Evolutionary conservation across 192 early-diverging fungal species (phyloP).

Genomic region (Linnemannia schmuckeri): DNA sequence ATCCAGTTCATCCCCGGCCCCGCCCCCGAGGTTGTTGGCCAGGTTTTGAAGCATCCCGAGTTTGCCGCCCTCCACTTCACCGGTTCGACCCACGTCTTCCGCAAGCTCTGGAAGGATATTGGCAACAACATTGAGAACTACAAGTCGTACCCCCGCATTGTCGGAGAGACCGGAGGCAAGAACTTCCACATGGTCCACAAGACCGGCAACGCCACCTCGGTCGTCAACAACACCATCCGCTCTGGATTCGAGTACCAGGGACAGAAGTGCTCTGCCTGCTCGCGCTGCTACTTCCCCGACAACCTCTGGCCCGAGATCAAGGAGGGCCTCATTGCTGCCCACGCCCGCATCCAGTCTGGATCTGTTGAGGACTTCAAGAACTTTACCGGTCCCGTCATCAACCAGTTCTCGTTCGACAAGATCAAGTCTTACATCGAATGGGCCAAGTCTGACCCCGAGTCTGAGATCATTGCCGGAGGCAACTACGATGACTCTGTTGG

Average conservation of each 20-base stretch:
- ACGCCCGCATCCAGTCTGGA: constrained; percentile 86
- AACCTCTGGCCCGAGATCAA: constrained; percentile 85
- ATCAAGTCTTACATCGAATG: constrained; percentile 92
- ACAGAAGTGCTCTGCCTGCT: constrained; percentile 98
- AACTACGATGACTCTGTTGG: constrained; percentile 88
- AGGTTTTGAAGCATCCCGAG: constrained; percentile 87
- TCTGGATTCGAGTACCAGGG: constrained; percentile 97
- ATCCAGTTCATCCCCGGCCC: constrained; percentile 97
- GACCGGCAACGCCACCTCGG: constrained; percentile 78
- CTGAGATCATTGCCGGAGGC: constrained; percentile 93
- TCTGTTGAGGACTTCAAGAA: constrained; percentile 88
- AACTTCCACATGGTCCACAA: constrained; percentile 98
- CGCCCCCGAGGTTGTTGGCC: constrained; percentile 83
- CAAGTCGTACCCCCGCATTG: constrained; percentile 94
- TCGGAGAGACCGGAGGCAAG: constrained; percentile 99
- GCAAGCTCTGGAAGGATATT: constrained; percentile 92
- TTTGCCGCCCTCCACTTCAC: constrained; percentile 98
- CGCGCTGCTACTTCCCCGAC: constrained; percentile 91
- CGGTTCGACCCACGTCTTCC: constrained; percentile 93
- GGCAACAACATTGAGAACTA: constrained; percentile 92
- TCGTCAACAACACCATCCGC: constrained; percentile 92
- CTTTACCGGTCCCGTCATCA: constrained; percentile 93
- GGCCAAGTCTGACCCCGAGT: constrained; percentile 74
- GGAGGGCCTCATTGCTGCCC: constrained; percentile 71
- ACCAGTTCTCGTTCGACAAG: constrained; percentile 92